Evolutionary conservation across 176 grass and related monocot species (phyloP).

Genomic region (Oryza coarctata): DNA sequence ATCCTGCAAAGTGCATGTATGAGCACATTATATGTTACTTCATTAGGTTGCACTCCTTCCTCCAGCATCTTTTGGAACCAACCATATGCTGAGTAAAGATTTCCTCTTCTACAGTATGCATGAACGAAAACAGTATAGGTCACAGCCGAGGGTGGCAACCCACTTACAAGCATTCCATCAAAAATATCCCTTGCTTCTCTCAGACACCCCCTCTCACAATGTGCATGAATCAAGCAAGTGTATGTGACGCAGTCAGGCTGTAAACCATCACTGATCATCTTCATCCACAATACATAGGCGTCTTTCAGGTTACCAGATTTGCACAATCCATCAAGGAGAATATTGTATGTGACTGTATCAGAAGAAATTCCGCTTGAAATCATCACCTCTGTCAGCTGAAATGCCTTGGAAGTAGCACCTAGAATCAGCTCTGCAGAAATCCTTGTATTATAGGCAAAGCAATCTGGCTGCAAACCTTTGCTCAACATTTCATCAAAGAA

Average conservation of each 20-base stretch:
- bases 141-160: slow-evolving; percentile 49
- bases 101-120: slow-evolving; percentile 45
- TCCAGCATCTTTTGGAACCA: slow-evolving; percentile 56
- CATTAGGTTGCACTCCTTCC: slow-evolving; percentile 48
- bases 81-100: slow-evolving; percentile 50
- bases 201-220: slow-evolving; percentile 54
- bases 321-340: slow-evolving; percentile 66
- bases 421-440: slow-evolving; percentile 45
- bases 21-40: slow-evolving; percentile 62
- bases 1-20: slow-evolving; percentile 66
- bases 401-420: slow-evolving; percentile 38
- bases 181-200: slow-evolving; percentile 58
- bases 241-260: slow-evolving; percentile 62
- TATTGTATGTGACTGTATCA: slow-evolving; percentile 59
- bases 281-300: slow-evolving; percentile 44
- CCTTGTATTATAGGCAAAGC: slow-evolving; percentile 65
- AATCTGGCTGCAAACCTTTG: slow-evolving; percentile 53
- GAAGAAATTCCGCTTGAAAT: slow-evolving; percentile 47
- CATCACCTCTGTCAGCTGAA: slow-evolving; percentile 68
- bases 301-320: slow-evolving; percentile 68
- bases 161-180: slow-evolving; percentile 47
- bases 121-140: slow-evolving; percentile 65
- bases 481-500: slow-evolving; percentile 70
- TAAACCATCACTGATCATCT: slow-evolving; percentile 61
- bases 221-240: slow-evolving; percentile 68